Evolutionary conservation across 2,329 filamentous ascomycete species (phyloP).

Genomic region (Nemania sp.): DNA sequence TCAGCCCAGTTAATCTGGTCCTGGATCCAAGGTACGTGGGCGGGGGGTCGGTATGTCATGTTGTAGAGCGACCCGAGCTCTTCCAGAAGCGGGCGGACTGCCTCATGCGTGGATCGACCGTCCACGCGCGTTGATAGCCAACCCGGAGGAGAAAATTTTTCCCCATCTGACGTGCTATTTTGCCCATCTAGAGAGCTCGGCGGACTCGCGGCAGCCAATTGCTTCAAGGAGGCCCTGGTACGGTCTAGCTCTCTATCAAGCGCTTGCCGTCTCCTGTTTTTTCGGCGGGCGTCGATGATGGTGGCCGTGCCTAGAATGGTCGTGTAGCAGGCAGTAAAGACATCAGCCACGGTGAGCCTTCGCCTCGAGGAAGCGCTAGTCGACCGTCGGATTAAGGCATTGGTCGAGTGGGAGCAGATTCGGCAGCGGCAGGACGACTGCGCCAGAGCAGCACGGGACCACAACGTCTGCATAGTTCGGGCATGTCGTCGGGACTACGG

Average conservation of each 20-base stretch:
- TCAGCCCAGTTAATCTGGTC: slow-evolving; percentile 46
- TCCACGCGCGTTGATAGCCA: slow-evolving; percentile 3
- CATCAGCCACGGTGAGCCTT: slow-evolving; percentile 63
- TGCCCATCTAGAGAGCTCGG: neutral
- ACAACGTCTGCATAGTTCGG: slow-evolving; percentile 73
- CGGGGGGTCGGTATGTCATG: slow-evolving; percentile 36
- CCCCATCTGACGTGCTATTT: neutral
- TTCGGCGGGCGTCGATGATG: slow-evolving; percentile 69
- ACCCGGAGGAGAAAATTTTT: neutral
- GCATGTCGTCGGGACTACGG: slow-evolving; percentile 46
- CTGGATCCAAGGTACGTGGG: slow-evolving; percentile 40
- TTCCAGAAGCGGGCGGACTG: slow-evolving; percentile 34
- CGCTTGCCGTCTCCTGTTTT: slow-evolving; percentile 68
- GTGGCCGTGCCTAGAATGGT: slow-evolving; percentile 74
- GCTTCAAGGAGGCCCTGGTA: slow-evolving; percentile 60
- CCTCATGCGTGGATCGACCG: slow-evolving; percentile 7
- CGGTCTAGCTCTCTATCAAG: slow-evolving; percentile 72
- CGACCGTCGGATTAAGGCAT: slow-evolving; percentile 62
- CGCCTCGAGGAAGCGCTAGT: slow-evolving; percentile 63
- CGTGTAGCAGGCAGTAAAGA: slow-evolving; percentile 76
- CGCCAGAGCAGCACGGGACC: slow-evolving; percentile 74
- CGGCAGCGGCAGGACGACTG: slow-evolving; percentile 71
- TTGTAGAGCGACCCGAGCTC: slow-evolving; percentile 43
- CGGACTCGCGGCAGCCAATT: slow-evolving; percentile 44
- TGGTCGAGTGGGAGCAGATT: slow-evolving; percentile 66